Percentiles rank a stretch among this genome's conserved stretches.
These are phyloP conservation scores for Acacia confusa DNA, from an alignment of 306 rosid genomes.

Conservation along the genomic window DNA sequence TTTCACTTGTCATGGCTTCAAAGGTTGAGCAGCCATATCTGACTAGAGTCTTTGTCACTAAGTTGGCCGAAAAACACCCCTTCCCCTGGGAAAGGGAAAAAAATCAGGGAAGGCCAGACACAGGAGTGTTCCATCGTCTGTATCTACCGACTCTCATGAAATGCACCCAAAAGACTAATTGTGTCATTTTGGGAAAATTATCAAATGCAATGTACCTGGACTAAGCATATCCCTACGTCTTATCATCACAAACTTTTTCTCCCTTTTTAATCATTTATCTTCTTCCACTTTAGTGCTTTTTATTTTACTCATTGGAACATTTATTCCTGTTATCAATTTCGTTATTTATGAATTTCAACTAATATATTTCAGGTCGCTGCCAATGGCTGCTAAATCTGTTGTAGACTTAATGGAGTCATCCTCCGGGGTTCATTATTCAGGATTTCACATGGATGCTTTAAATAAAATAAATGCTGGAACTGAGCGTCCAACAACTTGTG, in stretches of 20 bases:
- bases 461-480: conserved; percentile 48
- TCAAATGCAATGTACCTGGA: not conserved
- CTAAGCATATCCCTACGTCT: not conserved
- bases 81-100: not conserved
- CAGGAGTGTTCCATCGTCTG: not conserved
- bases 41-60: not conserved
- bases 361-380: conserved; percentile 38
- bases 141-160: not conserved
- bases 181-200: not conserved
- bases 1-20: not conserved
- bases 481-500: conserved; percentile 62
- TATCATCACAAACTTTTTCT: not conserved
- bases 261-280: not conserved
- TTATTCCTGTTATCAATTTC: conserved; percentile 10
- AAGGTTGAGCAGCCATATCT: not conserved
- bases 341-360: not conserved
- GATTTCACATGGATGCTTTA: conserved; percentile 79
- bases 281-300: not conserved
- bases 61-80: not conserved
- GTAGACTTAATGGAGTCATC: conserved; percentile 88
- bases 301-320: not conserved
- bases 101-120: not conserved
- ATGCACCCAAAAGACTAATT: not conserved
- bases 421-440: conserved; percentile 93
- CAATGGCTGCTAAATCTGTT: conserved; percentile 78